Conservation (phyloP, 1,284 basidiomycete genomes). For the Cryptococcus sp. region DNA sequence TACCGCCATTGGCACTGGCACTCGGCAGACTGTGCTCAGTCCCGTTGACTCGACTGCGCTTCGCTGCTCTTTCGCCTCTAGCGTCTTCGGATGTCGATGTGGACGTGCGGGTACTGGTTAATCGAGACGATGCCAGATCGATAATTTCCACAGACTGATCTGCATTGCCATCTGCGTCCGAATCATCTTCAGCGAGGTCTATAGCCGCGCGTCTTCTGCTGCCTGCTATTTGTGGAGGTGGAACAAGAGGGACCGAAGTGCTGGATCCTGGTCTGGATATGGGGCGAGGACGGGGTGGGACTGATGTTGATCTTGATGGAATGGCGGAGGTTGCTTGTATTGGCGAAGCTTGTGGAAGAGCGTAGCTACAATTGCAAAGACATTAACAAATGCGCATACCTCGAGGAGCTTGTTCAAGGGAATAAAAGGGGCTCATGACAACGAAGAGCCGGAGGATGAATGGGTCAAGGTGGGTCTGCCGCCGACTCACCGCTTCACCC, state of each 20-base stretch:
- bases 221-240: conserved; percentile 26
- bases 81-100: background rate
- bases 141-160: conserved; percentile 2
- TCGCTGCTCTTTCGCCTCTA: background rate
- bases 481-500: conserved; percentile 81
- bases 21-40: background rate
- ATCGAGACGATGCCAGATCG: no score
- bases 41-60: background rate
- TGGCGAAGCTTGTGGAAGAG: no score
- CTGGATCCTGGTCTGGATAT: conserved; percentile 3
- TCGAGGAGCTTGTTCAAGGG: no score
- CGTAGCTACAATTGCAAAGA: no score
- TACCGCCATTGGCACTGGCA: background rate
- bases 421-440: no score
- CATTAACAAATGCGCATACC: no score
- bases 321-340: no score
- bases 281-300: conserved; percentile 10
- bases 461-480: no score
- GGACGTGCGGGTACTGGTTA: background rate
- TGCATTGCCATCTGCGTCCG: conserved; percentile 4
- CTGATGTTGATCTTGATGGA: conserved; percentile 3
- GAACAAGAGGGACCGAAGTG: conserved; percentile 2
- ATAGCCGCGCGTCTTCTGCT: conserved; percentile 19
- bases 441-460: no score
- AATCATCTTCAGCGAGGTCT: conserved; percentile 11